Evolutionary conservation across 2,329 filamentous ascomycete species (phyloP), one percentile per base, ranked within the genome.

Genomic region (Orbilia ellipsospora): DNA sequence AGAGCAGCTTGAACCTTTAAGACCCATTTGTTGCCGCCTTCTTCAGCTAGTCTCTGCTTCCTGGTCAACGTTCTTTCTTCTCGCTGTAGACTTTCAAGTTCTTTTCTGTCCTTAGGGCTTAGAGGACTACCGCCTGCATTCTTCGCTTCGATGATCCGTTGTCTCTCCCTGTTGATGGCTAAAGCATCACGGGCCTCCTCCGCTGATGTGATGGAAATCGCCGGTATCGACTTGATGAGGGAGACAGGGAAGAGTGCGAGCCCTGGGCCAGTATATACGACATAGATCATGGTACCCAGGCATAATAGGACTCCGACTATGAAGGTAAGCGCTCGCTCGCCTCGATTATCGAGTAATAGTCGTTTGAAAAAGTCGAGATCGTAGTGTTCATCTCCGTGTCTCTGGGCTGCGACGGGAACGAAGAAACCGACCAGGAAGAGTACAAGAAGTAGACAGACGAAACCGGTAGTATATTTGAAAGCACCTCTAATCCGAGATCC

Each of bases 391-490:
- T 87, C 87, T 59, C 89, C 88, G 45, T 85, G 85, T 73, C 86
- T 86, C 77, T 89, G 86, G 74, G 88, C 91, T 4, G 92, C 90
- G 4, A 92, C 89, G 0, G 95, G 95, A 0, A 96, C 90, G 82
- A 99, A 97, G 85, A 98, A 97, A 51, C 95, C 95, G 28, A 98
- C 87, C 18, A 97, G 83, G 85, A 99, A 96, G 13, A 99, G 84
- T 54, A 94, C 88, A 56, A 94, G 86, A 4, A 95, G 88, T 5
- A 98, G 86, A 42, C 90, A 83, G 55, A 98, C 83, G 82, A 98
- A 98, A 74, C 89, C 90, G 59, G 94, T 84, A 0, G 95, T 97
- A 84, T 97, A 98, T 83, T 96, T 97, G 81, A 92, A 85, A 2
- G 95, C 93, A n/a, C 90, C 90, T 87, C 90, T 90, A 74, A 98